Evolutionary conservation across 352 stramenopile genomes (phyloP).

Genomic region (Phytophthora meadii): DNA sequence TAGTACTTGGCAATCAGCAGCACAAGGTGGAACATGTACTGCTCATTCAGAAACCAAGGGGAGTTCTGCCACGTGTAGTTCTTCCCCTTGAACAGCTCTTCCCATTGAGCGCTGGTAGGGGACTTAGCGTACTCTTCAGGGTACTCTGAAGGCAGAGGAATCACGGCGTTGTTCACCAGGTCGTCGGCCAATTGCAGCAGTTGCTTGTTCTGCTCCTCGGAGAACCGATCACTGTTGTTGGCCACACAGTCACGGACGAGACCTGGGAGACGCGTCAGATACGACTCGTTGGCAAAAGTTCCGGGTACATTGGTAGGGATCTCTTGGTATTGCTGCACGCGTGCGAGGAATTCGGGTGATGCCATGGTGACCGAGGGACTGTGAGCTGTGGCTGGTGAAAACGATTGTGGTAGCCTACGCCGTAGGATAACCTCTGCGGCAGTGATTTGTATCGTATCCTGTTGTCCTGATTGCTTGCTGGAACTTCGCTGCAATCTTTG

Average conservation of each 20-base stretch:
- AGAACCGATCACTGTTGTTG: conserved; percentile 56
- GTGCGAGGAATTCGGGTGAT: conserved; percentile 52
- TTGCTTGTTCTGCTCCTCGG: conserved; percentile 36
- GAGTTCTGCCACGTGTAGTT: conserved; percentile 74
- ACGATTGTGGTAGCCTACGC: conserved; percentile 10
- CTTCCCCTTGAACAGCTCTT: conserved; percentile 43
- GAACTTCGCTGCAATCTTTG: not conserved
- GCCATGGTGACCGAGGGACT: conserved; percentile 21
- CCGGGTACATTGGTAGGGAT: conserved; percentile 54
- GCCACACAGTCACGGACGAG: conserved; percentile 64
- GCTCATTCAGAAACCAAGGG: conserved; percentile 75
- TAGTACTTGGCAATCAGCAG: conserved; percentile 71
- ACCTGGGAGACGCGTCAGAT: conserved; percentile 58
- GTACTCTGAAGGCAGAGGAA: conserved; percentile 55
- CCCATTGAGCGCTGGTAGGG: conserved; percentile 56
- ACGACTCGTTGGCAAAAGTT: conserved; percentile 76
- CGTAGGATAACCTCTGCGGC: no score
- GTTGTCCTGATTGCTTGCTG: no score
- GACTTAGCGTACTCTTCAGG: conserved; percentile 41
- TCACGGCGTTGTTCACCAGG: conserved; percentile 51
- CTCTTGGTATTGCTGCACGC: conserved; percentile 37
- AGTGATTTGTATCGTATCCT: no score
- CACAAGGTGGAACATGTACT: conserved; percentile 83
- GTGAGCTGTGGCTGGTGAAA: not conserved
- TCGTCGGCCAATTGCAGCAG: conserved; percentile 55